A percentile compares a stretch with the other conserved stretches of the same genome.
These are phyloP conservation scores for Aspergillus sclerotiicarbonarius DNA, from an alignment of 495 filamentous ascomycete species.

Conservation along the genomic window DNA sequence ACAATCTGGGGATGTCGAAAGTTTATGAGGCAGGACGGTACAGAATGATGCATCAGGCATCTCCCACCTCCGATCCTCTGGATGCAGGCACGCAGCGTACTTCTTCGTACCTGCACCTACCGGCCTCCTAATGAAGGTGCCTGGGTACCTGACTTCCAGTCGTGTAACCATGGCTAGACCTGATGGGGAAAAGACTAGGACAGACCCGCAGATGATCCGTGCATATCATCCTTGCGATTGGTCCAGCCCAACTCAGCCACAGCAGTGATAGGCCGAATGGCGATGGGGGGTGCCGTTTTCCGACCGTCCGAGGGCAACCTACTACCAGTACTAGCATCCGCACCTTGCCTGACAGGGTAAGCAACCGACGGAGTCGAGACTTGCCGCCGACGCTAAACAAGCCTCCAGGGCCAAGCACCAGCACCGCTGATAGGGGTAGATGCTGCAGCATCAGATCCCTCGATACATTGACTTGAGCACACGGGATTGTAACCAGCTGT, in stretches of 20 bases:
- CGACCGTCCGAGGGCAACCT: neutral
- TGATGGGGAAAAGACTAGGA: neutral
- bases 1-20: neutral
- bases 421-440: neutral
- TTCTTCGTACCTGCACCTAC: neutral
- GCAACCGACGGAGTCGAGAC: conserved; percentile 6
- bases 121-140: conserved; percentile 2
- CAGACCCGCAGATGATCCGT: conserved; percentile 16
- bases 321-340: too few relatives aligned
- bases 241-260: conserved; percentile 13
- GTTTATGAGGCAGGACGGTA: too few relatives aligned
- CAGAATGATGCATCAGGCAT: too few relatives aligned
- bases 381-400: conserved; percentile 1
- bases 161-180: neutral
- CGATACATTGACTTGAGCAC: too few relatives aligned
- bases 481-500: too few relatives aligned
- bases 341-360: conserved; percentile 1
- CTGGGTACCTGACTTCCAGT: conserved; percentile 1
- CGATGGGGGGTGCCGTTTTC: neutral
- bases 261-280: neutral
- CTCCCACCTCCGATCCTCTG: neutral
- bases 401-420: neutral
- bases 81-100: neutral
- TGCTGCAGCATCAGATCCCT: too few relatives aligned
- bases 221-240: conserved; percentile 12